A percentile compares a stretch with the other conserved stretches of the same genome.
phyloP scores from a whole-genome alignment of 768 basidiomycete species.

The Inosperma sp. region DNA sequence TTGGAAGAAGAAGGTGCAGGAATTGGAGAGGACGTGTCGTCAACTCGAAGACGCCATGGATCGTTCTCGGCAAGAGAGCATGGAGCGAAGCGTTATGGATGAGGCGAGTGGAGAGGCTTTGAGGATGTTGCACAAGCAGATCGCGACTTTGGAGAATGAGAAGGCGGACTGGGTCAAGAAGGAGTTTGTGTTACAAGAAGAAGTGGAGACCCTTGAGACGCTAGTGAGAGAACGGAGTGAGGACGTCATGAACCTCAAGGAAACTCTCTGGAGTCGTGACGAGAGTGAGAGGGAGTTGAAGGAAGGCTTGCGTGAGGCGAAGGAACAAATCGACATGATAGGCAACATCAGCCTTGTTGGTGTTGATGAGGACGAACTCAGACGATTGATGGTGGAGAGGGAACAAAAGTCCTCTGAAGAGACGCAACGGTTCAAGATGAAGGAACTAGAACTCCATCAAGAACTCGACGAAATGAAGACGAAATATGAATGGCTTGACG shows the following conservation, averaged over 20 bases:
- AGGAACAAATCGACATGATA: constrained; percentile 59
- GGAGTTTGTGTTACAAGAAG: constrained; percentile 39
- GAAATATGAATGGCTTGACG: constrained; percentile 39
- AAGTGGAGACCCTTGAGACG: constrained; percentile 48
- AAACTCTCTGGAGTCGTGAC: constrained; percentile 43
- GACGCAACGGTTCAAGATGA: constrained; percentile 37
- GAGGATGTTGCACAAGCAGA: constrained; percentile 73
- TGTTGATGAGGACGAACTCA: constrained; percentile 43
- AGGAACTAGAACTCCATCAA: constrained; percentile 45
- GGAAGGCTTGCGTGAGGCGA: constrained; percentile 48
- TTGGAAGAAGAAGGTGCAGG: constrained; percentile 76
- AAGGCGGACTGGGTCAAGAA: constrained; percentile 43
- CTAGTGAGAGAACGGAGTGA: constrained; percentile 42
- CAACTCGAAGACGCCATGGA: constrained; percentile 86
- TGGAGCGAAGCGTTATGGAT: constrained; percentile 81
- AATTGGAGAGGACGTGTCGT: constrained; percentile 64
- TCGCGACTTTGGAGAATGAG: constrained; percentile 70
- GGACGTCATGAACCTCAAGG: constrained; percentile 42
- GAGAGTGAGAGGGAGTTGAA: constrained; percentile 51
- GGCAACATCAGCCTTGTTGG: constrained; percentile 41
- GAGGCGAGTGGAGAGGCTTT: constrained; percentile 76
- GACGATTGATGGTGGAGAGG: constrained; percentile 36
- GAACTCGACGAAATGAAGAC: constrained; percentile 45
- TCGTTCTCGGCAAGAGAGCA: constrained; percentile 70
- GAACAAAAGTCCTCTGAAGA: constrained; percentile 40